Base-by-base conservation (phyloP, 2,329 filamentous ascomycete species). In the Aspergillus costaricaensis region DNA sequence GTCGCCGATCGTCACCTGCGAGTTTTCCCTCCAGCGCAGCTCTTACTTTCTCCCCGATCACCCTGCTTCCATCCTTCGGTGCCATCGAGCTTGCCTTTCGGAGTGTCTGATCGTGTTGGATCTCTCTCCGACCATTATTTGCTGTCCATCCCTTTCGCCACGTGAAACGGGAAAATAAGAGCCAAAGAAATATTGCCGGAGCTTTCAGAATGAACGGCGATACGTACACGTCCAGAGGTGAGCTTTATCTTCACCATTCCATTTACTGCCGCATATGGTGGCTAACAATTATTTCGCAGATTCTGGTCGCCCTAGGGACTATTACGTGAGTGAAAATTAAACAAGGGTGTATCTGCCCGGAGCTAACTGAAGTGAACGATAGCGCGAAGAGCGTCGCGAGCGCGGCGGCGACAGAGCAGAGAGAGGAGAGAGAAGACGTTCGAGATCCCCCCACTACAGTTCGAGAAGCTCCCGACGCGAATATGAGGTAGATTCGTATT, bases 401-500 rank as follows among this genome's bases (percentile, higher is more conserved):
- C 76, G 80, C 61, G 75, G 71, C 57, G 72, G 72, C 50, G 76
- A 78, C 49, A 70, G 77, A 58, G 70, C 72, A 54, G 80, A 82
- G 48, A 78, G 83, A 69, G 84, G 85, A 67, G 86, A 87, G 57
- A 84, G 89, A 71, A 85, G 92, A 78, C 90, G 94, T 66, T 96
- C 93, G 62, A 88, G 94, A 74, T 98, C 94, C 17, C 93, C 93
- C 60, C 88, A 90, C 70, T 88, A 91, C 72, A 84, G 86, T 67
- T 85, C 88, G 60, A 82, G 88, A 64, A 78, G 82, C 59, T 80
- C 83, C 67, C 88, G 91, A 68, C 90, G 90, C 68, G 90, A 95
- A 55, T 86, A 85, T 58, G 89, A 91, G 68, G 84, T 87, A 76
- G 92, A 97, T 77, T 88, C 91, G 59, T 98, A 98, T 79, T 96